Evolutionary conservation across 2,329 filamentous ascomycete genomes (phyloP), one percentile per base, ranked within the genome.

Genomic region (Chaetomiaceae sp.): DNA sequence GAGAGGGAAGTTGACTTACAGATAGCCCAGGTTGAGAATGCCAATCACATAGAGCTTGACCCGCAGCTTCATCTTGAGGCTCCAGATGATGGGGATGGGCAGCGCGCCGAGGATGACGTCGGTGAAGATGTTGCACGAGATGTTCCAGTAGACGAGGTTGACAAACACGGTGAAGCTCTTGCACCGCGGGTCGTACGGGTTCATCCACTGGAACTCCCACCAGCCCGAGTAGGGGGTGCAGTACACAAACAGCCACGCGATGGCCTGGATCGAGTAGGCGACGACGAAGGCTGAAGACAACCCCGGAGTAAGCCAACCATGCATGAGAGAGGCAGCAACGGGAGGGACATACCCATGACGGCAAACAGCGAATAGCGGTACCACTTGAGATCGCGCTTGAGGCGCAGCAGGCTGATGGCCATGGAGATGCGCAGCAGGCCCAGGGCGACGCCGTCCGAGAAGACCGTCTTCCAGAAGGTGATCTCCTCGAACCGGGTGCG

Each of bases 141-240:
- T 49, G 29, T 55, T 55, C 42, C 34, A 55, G 14, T 55, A 54
- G 27, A 31, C 29, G 4, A 54, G 36, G 15, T 40, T 36, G 19
- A 54, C 38, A 36, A 54, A 54, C 11, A 50, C 14, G 17, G n/a
- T 50, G 15, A 54, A 54, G 40, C 33, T 29, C 5, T 34, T 9
- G 20, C 52, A 54, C 27, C 52, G 15, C 5, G 46, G 47, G n/a
- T 54, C 52, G 25, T 46, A 54, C 15, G 46, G 52, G 23, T 50
- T 54, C 42, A 42, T 36, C 52, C 52, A 54, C 19, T 54, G 52
- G n/a, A 54, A 54, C 20, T 50, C 52, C 40, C 42, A 54, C 52
- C 52, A 54, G 5, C 52, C 52, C 47, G 52, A 54, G 25, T 34
- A 54, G 4, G 52, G 52, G 15, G 20, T 50, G 42, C 52, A 54